Conservation (phyloP, 495 filamentous ascomycete species). For the Cudoniella acicularis region DNA sequence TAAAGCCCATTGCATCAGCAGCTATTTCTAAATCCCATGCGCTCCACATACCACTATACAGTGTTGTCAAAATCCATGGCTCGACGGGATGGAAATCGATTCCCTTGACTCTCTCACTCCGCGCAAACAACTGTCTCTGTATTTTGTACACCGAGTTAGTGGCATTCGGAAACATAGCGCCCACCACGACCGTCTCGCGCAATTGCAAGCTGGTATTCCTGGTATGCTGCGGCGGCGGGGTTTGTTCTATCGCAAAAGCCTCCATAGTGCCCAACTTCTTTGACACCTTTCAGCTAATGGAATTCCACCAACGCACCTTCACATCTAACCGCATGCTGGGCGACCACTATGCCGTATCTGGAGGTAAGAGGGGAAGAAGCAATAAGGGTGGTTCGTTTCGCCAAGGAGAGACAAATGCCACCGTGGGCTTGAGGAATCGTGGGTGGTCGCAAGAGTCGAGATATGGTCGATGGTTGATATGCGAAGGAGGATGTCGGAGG, state of each 20-base stretch:
- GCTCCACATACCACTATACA: constrained; percentile 76
- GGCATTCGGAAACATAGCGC: constrained; percentile 17
- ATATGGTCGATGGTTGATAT: too few species aligned
- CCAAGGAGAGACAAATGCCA: background rate
- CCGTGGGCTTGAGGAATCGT: background rate
- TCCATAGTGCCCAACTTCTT: constrained; percentile 2
- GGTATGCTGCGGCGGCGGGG: background rate
- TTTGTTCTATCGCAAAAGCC: background rate
- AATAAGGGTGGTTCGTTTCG: constrained; percentile 17
- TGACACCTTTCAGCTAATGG: background rate
- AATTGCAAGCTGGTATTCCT: constrained; percentile 11
- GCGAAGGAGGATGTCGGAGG: background rate
- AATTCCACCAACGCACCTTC: constrained; percentile 60
- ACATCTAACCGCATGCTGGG: constrained; percentile 84
- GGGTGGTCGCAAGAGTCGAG: background rate
- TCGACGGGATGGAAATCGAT: constrained; percentile 97
- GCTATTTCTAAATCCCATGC: constrained; percentile 8
- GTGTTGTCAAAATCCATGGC: constrained; percentile 94
- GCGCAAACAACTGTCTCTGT: constrained; percentile 76
- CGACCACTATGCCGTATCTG: constrained; percentile 17
- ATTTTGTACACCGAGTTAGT: constrained; percentile 25
- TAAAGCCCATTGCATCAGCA: constrained; percentile 30
- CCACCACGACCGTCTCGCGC: constrained; percentile 15
- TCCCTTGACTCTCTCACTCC: constrained; percentile 90
- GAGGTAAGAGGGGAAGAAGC: constrained; percentile 8